Percentiles rank a stretch among this genome's conserved stretches.
These are phyloP conservation scores for Styphnolobium japonicum DNA, from an alignment of 306 rosid species.

Conservation along the genomic window DNA sequence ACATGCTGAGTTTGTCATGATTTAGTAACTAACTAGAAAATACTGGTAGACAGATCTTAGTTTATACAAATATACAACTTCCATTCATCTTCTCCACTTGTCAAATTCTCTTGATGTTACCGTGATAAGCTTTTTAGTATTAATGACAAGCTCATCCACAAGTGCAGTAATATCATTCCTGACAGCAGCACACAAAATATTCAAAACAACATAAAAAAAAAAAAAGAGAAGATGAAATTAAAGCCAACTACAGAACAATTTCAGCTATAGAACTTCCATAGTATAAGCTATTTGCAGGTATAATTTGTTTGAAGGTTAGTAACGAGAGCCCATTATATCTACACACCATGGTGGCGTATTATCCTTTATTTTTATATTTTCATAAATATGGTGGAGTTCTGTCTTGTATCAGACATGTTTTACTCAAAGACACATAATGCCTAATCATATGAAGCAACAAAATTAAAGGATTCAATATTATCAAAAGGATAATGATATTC, in stretches of 20 bases:
- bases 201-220: background rate
- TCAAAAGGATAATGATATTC: no score
- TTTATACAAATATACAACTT: constrained; percentile 16
- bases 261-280: background rate
- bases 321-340: no score
- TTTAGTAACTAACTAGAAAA: background rate
- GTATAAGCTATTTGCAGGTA: background rate
- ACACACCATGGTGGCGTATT: background rate
- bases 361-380: background rate
- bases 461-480: background rate
- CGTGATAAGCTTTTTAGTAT: constrained; percentile 62
- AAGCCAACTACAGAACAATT: constrained; percentile 11
- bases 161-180: constrained; percentile 73
- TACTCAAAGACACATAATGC: background rate
- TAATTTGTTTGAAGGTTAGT: background rate
- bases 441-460: background rate
- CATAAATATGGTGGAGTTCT: background rate
- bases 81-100: constrained; percentile 71
- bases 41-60: background rate
- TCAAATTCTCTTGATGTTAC: constrained; percentile 71
- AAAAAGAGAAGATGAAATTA: background rate
- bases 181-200: constrained; percentile 14
- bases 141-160: constrained; percentile 66
- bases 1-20: constrained; percentile 6
- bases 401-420: background rate